Evolutionary conservation across 768 basidiomycete species (phyloP), one percentile per base, ranked within the genome.

Genomic region (Panaeolus papilionaceus): DNA sequence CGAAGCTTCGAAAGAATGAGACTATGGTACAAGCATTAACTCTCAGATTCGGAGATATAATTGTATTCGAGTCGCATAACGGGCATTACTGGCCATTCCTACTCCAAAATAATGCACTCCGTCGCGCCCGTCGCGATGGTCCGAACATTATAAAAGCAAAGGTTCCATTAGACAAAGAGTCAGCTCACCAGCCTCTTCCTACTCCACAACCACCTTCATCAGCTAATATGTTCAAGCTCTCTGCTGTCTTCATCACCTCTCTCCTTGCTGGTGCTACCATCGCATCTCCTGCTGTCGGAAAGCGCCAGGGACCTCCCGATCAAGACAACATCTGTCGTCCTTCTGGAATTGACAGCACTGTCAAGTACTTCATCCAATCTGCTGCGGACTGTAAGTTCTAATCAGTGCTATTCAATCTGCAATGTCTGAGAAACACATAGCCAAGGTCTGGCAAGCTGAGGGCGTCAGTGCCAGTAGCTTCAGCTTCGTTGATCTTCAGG

Each of bases 321-420:
- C 26, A 58, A 28, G 54, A 28, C 20, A 37, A 33, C 54, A n/a
- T 58, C 6, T 58, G 54, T 33, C 26, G 54, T 12, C 54, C 54
- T 28, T 28, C 54, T 10, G 26, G 47, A 14, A 28, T 58, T 16
- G 28, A 33, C 54, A 58, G 28, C 14, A 58, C 54, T 16, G 33
- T 58, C 28, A 28, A 28, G 54, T 58, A 33, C 54, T 58, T 58
- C 28, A 58, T 58, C 54, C 54, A 58, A 58, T 58, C 54, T 33
- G 54, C 54, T 33, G 3, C 33, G 6, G 20, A 26, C 11, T 51
- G 47, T 51, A 23, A 51, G 47, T 44, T 2, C 16, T 18, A 14
- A 18, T 16, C 18, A 18, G 4, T 5, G 2, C 2, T 2, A 44
- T 8, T 23, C 12, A 5, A 23, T 20, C 20, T 23, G 18, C 14